Conservation (phyloP, 1,139 yeast genomes). For the Geotrichum reessii region DNA sequence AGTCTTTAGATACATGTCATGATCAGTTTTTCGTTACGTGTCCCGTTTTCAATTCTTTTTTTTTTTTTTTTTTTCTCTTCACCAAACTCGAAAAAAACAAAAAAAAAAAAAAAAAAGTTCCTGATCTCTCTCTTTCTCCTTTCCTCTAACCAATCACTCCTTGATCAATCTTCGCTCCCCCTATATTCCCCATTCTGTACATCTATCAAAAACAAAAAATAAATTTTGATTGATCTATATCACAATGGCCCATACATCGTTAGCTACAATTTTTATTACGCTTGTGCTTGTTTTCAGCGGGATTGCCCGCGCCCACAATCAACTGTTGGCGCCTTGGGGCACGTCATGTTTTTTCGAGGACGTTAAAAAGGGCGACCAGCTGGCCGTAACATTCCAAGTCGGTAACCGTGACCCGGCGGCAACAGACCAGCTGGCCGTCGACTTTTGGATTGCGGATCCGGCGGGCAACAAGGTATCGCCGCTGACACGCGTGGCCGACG, state of each 20-base stretch:
- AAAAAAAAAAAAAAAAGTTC: background rate
- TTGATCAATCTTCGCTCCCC: too few species aligned
- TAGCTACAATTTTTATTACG: background rate
- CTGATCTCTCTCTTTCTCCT: background rate
- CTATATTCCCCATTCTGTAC: background rate
- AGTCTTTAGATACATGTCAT: background rate
- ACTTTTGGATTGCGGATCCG: constrained; percentile 64
- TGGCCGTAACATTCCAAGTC: constrained; percentile 86
- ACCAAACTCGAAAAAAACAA: background rate
- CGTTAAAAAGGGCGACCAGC: constrained; percentile 75
- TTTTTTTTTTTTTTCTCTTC: background rate
- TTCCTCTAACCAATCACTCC: background rate
- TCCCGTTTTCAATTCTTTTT: background rate
- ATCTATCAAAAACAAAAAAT: background rate
- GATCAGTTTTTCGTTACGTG: background rate
- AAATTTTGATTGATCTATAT: background rate
- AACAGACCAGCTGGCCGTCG: constrained; percentile 70
- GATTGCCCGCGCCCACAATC: constrained; percentile 60
- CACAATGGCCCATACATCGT: background rate
- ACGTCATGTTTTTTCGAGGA: constrained; percentile 85
- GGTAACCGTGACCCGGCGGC: constrained; percentile 84
- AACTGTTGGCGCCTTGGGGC: constrained; percentile 76
- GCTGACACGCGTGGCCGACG: constrained; percentile 63
- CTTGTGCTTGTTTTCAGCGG: constrained; percentile 12
- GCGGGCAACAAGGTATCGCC: constrained; percentile 50